Base-by-base conservation (phyloP, 441 rosid genomes). In the Euphorbia corollata region DNA sequence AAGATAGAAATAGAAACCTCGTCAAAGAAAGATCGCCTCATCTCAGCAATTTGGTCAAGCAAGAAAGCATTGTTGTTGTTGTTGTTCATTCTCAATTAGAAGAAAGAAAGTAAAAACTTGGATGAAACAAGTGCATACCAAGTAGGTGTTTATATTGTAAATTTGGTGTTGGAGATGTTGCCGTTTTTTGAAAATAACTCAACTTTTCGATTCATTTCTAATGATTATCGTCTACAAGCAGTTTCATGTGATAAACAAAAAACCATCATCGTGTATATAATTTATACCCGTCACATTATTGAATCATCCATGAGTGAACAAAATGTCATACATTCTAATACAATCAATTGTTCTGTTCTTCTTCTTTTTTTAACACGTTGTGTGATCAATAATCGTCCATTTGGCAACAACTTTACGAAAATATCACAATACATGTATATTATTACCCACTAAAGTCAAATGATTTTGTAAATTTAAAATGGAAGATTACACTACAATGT, bases 11-110 rank as follows among this genome's bases (percentile, higher is more conserved):
- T 1, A 57, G 4, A 23, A 70, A 79, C 85, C 80, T 82, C 77
- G 38, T 74, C 76, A 12, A 79, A 67, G 61, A 79, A 68, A 38
- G 78, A 72, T 54, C 66, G 73, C 39, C 73, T 74, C 78, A 76
- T 65, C 34, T 57, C 27, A 0, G 67, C 60, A 59, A 81, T 58
- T 47, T 68, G 75, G 11, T 50, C 63, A 30, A 30, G 71, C 71
- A 74, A n/a, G 18, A 55, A 5, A 34, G 6, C 6, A 24, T 12
- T 54, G 22, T 59, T 74, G 80, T 71, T 75, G 67, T 63, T 6
- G 1, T 43, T 54, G 54, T 43, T 9, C 11, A 22, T 30, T 22
- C 15, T 54, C 30, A 54, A 54, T 20, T 53, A 19, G 58, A 53
- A 19, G 27, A 27, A 8, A 19, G 58, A n/a, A 53, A 19, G 24